Conservation (phyloP, 495 filamentous ascomycete genomes). For the Neurospora hispaniola region DNA sequence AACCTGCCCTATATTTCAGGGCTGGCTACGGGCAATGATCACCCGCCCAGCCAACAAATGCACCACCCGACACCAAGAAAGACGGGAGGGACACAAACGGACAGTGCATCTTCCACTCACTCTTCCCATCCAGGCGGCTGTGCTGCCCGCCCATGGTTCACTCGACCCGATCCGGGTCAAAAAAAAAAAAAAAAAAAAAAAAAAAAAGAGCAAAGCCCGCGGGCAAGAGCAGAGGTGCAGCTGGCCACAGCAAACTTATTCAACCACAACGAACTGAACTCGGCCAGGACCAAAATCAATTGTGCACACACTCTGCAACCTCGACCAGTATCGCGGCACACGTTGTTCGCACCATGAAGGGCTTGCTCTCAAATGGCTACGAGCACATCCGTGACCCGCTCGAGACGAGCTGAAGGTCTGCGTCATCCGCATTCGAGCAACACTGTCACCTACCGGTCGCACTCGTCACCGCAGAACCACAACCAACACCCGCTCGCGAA, state of each 20-base stretch:
- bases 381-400: constrained; percentile 26
- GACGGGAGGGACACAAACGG: background rate
- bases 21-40: background rate
- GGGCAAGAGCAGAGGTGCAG: background rate
- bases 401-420: constrained; percentile 24
- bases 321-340: background rate
- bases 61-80: background rate
- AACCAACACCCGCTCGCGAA: constrained; percentile 8
- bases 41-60: too few relatives aligned
- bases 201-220: background rate
- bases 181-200: background rate
- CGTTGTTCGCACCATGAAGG: constrained; percentile 12
- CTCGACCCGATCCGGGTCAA: background rate
- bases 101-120: background rate
- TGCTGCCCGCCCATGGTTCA: background rate
- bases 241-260: background rate
- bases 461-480: constrained; percentile 5
- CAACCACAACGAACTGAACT: background rate
- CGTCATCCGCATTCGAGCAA: constrained; percentile 13
- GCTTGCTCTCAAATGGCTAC: constrained; percentile 18
- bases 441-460: background rate
- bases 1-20: background rate
- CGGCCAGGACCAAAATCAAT: background rate
- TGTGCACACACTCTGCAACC: background rate
- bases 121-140: background rate